phyloP scores from a whole-genome alignment of 1,139 yeast species.

The Yamadazyma siamensis region DNA sequence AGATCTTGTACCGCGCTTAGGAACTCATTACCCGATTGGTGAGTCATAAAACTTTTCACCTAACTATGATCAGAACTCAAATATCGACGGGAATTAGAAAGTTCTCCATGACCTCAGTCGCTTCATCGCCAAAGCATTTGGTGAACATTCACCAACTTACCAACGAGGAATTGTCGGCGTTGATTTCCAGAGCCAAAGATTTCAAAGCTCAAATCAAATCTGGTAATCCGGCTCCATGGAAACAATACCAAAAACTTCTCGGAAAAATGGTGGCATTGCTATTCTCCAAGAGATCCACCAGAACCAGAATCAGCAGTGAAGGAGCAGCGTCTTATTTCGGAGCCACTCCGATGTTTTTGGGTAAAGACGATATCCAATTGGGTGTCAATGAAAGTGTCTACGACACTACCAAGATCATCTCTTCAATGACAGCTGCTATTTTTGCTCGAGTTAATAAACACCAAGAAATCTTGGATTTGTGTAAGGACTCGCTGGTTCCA shows the following conservation, averaged over 20 bases:
- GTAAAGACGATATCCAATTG: slow-evolving; percentile 92
- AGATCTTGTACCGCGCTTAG: slow-evolving; percentile 1
- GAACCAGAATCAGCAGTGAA: slow-evolving; percentile 92
- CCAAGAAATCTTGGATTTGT: slow-evolving; percentile 73
- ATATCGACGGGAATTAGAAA: slow-evolving; percentile 6
- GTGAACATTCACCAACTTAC: slow-evolving; percentile 75
- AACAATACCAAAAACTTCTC: slow-evolving; percentile 53
- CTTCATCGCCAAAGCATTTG: slow-evolving; percentile 53
- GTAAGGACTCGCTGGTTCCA: slow-evolving; percentile 78
- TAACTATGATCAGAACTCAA: slow-evolving; percentile 6
- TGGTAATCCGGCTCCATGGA: slow-evolving; percentile 42
- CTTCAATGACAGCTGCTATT: slow-evolving; percentile 92
- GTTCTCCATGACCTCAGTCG: slow-evolving; percentile 9
- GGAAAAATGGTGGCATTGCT: slow-evolving; percentile 83
- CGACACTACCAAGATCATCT: slow-evolving; percentile 84
- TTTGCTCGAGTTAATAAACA: slow-evolving; percentile 94
- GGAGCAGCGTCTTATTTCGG: slow-evolving; percentile 94
- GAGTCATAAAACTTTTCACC: neutral
- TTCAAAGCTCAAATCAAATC: slow-evolving; percentile 58
- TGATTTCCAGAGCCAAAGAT: slow-evolving; percentile 65
- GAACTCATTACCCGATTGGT: slow-evolving; percentile 1
- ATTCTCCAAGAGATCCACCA: slow-evolving; percentile 87
- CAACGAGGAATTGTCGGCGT: slow-evolving; percentile 60
- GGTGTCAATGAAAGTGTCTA: slow-evolving; percentile 90
- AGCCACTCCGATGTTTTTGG: slow-evolving; percentile 94